These are phyloP conservation scores for Xylariomycetidae sp. DNA, from an alignment of 2,329 filamentous ascomycete genomes.

Conservation along the genomic window DNA sequence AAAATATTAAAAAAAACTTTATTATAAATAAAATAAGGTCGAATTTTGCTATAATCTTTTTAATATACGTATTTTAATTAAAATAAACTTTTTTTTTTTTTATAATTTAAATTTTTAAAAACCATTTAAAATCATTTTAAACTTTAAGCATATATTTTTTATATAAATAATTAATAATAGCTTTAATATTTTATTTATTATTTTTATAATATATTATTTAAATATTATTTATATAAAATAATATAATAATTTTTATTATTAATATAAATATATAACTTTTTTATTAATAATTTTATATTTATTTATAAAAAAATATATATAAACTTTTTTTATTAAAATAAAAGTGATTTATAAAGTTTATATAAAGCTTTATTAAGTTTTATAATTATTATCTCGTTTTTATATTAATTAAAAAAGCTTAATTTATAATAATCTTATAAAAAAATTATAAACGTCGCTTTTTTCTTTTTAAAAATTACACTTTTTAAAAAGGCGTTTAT, in stretches of 20 bases:
- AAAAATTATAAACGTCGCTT: neutral
- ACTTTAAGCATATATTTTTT: neutral
- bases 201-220: neutral
- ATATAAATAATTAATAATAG: neutral
- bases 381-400: neutral
- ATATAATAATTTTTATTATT: neutral
- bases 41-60: neutral
- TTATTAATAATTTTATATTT: neutral
- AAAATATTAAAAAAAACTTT: neutral
- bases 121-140: neutral
- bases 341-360: neutral
- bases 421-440: neutral
- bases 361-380: neutral
- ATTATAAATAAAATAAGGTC: neutral
- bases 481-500: too few relatives aligned
- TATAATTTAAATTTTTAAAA: neutral
- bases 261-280: conserved; percentile 1
- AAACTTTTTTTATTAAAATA: neutral
- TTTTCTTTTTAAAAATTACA: neutral
- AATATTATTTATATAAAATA: conserved; percentile 1
- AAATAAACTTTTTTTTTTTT: neutral
- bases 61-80: neutral
- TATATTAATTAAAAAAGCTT: neutral
- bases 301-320: neutral
- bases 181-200: neutral